Evolutionary conservation across 106 monocot species (phyloP).

Genomic region (Phalaenopsis aphrodite): DNA sequence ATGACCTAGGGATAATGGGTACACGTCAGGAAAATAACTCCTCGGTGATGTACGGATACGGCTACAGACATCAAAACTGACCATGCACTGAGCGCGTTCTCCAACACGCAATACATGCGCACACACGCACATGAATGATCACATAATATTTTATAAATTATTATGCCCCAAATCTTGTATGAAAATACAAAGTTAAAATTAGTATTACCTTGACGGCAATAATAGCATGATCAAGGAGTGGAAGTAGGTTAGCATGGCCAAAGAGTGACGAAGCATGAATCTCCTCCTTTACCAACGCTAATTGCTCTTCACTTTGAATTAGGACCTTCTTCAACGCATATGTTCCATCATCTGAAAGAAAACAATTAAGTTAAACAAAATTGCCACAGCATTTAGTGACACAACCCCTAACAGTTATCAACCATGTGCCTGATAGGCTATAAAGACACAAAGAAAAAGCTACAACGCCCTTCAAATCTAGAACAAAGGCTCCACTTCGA

Average conservation of each 20-base stretch:
- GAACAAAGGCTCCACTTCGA: background rate
- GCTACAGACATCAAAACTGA: background rate
- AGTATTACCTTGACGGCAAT: conserved; percentile 64
- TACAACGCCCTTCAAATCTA: background rate
- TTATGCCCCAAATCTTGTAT: background rate
- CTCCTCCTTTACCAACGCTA: conserved; percentile 87
- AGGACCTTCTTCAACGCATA: conserved; percentile 96
- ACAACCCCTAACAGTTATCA: background rate
- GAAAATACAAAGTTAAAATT: background rate
- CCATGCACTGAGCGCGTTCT: background rate
- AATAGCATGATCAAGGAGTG: conserved; percentile 92
- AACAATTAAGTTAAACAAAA: background rate
- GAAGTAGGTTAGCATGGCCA: conserved; percentile 81
- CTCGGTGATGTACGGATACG: background rate
- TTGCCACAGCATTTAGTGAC: background rate
- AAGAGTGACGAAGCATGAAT: conserved; percentile 86
- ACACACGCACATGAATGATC: background rate
- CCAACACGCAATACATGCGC: background rate
- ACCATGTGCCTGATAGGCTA: background rate
- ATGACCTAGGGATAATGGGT: background rate
- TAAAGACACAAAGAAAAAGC: background rate
- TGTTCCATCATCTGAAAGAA: conserved; percentile 62
- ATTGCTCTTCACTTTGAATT: conserved; percentile 79
- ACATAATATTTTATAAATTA: background rate
- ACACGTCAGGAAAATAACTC: background rate